Percentiles rank a stretch among this genome's conserved stretches.
phyloP scores from a whole-genome alignment of 176 grass and related monocot genomes.

The Triticum turgidum region DNA sequence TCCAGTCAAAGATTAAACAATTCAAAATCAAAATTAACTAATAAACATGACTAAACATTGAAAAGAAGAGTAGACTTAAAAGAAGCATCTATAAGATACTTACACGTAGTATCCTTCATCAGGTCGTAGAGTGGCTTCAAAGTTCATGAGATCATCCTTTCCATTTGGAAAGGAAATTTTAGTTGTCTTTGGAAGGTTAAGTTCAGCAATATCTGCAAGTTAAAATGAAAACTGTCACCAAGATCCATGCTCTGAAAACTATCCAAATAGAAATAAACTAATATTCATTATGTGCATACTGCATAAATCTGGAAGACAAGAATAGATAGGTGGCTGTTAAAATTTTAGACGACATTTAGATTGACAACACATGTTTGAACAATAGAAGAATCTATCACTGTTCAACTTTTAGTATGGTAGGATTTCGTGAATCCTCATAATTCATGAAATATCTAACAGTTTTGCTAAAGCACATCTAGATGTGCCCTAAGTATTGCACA shows the following conservation, averaged over 20 bases:
- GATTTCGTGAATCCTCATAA: neutral
- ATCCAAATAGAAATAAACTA: neutral
- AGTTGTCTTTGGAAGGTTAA: slow-evolving; percentile 69
- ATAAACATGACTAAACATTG: neutral
- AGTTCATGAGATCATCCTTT: slow-evolving; percentile 84
- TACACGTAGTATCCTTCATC: slow-evolving; percentile 77
- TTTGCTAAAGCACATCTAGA: no score
- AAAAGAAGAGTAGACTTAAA: neutral
- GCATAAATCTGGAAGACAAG: neutral
- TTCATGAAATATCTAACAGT: neutral
- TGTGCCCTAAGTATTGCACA: no score
- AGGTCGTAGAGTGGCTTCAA: slow-evolving; percentile 55
- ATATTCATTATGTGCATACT: neutral
- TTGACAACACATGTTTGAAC: neutral
- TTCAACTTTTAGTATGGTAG: neutral
- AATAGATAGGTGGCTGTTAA: neutral
- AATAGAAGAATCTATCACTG: neutral
- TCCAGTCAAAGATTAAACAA: neutral
- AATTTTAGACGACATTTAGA: neutral
- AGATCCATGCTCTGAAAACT: neutral
- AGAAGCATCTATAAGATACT: slow-evolving; percentile 27
- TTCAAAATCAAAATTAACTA: neutral
- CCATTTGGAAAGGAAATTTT: slow-evolving; percentile 74
- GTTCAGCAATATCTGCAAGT: slow-evolving; percentile 63
- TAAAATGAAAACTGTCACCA: neutral